Percentiles rank a stretch among this genome's conserved stretches.
phyloP scores from a whole-genome alignment of 78 protist species.

The Anaeramoeba flamelloides region DNA sequence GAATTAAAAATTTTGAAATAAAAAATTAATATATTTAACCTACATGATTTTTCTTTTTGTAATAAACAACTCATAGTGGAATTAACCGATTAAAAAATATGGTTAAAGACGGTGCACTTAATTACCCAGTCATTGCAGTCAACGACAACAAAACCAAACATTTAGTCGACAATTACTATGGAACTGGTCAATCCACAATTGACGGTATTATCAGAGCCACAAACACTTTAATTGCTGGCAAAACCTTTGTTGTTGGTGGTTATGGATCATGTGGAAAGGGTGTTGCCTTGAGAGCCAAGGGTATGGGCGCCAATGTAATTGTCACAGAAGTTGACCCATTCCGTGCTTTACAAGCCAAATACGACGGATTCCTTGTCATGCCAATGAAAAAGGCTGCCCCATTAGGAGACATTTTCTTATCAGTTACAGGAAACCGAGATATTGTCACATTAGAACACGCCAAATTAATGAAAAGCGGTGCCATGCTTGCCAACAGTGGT shows the following conservation, averaged over 20 bases:
- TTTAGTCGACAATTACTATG: constrained; percentile 98
- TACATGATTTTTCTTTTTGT: constrained; percentile 68
- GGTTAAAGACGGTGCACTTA: constrained; percentile 60
- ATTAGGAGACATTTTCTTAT: constrained; percentile 75
- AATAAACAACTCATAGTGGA: constrained; percentile 99
- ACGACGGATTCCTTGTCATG: constrained; percentile 86
- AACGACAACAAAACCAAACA: constrained; percentile 98
- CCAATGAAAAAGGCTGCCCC: constrained; percentile 68
- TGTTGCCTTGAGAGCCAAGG: constrained; percentile 66
- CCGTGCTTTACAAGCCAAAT: constrained; percentile 96
- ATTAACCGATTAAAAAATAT: constrained; percentile 84
- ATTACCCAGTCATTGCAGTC: constrained; percentile 95
- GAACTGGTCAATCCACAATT: constrained; percentile 88
- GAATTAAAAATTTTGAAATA: no score
- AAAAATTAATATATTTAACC: no score
- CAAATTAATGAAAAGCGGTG: constrained; percentile 78
- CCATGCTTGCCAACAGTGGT: constrained; percentile 98
- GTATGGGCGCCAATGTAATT: constrained; percentile 72
- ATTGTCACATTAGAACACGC: constrained; percentile 73
- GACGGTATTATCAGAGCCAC: constrained; percentile 95
- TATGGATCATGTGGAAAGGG: constrained; percentile 98
- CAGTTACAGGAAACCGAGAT: constrained; percentile 92
- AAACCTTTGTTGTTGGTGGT: constrained; percentile 80
- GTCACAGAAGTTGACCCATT: constrained; percentile 98
- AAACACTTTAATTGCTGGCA: constrained; percentile 95